Base-by-base conservation (phyloP, 2,329 filamentous ascomycete genomes). In the Thermoascus crustaceus region DNA sequence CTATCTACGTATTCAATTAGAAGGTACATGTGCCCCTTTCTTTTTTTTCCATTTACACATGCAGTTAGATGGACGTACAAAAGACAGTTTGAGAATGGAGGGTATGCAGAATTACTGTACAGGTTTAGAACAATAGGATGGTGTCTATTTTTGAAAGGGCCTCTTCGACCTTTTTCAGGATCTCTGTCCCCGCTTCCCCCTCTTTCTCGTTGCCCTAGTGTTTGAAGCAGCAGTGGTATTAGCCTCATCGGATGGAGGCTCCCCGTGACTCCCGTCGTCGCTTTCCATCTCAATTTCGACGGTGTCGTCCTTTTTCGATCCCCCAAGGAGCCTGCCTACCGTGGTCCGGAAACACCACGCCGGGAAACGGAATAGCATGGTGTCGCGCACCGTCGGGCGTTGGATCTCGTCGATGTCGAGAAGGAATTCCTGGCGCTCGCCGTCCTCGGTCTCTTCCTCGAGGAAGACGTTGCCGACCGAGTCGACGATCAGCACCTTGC, bases 401-500 rank as follows among this genome's bases (percentile, higher is more conserved):
- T 74, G 71, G 41, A 98, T 80, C 58, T 95, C 86, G 40, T 87
- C 76, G 53, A 95, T 79, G 58, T 98, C 89, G 41, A 98, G 78
- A 44, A 95, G 67, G 55, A 81, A 94, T 57, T 95, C 85, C 47
- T 83, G 76, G 20, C 78, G 74, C 37, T 84, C 78, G 35, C 91
- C 91, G 16, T 95, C 85, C 47, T 88, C 87, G 34, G 86, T 85
- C 50, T 85, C 75, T 55, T 94, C 85, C 62, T 96, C 88, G n/a
- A 98, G 71, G 55, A 85, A 98, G 8, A 98, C 91, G 50, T 95
- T 87, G 18, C 91, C 91, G 7, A 82, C 69, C 1, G 85, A 85
- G 62, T 98, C 89, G 3, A 98, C 91, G 37, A 98, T 81, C 23
- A 98, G 69, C 1, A 94, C 73, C 69, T 96, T 98, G 47, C 91